These are phyloP conservation scores for Hypoxylon sp. DNA, from an alignment of 2,329 filamentous ascomycete species.

Conservation along the genomic window DNA sequence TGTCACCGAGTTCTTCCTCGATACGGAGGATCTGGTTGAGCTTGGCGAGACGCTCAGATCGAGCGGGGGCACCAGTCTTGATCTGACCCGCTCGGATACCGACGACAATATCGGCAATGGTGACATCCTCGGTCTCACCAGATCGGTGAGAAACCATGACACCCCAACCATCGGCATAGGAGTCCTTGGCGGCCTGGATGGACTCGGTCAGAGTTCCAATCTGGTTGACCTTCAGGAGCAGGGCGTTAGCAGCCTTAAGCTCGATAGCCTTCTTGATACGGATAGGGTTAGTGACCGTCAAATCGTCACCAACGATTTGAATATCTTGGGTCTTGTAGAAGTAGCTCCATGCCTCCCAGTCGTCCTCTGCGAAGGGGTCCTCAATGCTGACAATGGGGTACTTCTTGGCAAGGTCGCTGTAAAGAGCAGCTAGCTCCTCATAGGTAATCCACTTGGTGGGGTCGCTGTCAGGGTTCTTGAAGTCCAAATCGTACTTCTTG, in stretches of 20 bases:
- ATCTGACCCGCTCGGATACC: constrained; percentile 98
- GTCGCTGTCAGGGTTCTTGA: constrained; percentile 99
- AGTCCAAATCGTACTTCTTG: constrained; percentile 99
- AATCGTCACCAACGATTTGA: constrained; percentile 98
- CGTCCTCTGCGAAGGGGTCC: constrained; percentile 99
- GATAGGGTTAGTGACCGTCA: constrained; percentile 98
- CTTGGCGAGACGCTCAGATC: constrained; percentile 98
- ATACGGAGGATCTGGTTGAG: constrained; percentile 99
- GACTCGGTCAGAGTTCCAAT: constrained; percentile 99
- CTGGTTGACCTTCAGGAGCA: constrained; percentile 99
- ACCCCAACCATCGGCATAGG: constrained; percentile 94
- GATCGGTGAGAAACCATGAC: constrained; percentile 99
- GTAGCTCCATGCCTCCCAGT: constrained; percentile 99
- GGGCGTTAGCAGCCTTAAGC: constrained; percentile 97
- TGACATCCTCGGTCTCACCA: constrained; percentile 99
- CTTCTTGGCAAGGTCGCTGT: constrained; percentile 89
- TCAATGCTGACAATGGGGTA: constrained; percentile 99
- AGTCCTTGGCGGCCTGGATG: constrained; percentile 99
- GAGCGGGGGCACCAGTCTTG: constrained; percentile 97
- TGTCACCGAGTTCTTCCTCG: constrained; percentile 96
- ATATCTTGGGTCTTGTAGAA: constrained; percentile 99
- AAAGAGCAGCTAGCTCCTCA: constrained; percentile 93
- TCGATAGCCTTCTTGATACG: constrained; percentile 99
- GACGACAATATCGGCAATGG: constrained; percentile 97
- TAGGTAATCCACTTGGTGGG: constrained; percentile 98